Base-by-base conservation (phyloP, 1,284 basidiomycete genomes). In the Neotropicomus parvogracilis region DNA sequence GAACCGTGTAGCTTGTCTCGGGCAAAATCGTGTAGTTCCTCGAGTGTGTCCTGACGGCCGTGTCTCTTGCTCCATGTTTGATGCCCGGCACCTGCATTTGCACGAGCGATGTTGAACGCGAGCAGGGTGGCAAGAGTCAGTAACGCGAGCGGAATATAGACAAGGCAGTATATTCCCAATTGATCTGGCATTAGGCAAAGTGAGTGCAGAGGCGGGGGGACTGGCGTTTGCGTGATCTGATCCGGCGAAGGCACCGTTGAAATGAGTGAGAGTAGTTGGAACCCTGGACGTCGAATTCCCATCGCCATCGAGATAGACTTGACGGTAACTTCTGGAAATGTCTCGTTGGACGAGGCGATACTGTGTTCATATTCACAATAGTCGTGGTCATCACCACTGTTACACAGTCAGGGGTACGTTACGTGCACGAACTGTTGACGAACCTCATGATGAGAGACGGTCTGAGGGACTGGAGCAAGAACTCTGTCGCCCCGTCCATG, bases 351-450 rank as follows among this genome's bases (percentile, higher is more conserved):
- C 31, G 59, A 54, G 40, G 56, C 31, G 43, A 73, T 60, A 42
- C 69, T 62, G 63, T 91, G 87, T 49, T 69, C 71, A 54, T 86
- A 78, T 57, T 91, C 87, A 65, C 91, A 95, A 54, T 91, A 91
- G 62, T 95, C 91, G 55, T 89, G 88, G 67, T 95, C 88, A 64
- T 95, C 91, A 10, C 87, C 92, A 56, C 89, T 91, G 40, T 46
- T 38, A 16, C 13, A 32, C 14, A 17, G 24, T 64, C 37, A 52
- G 50, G 12, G 49, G 13, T 46, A 17, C 7, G 17, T 38, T 29
- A 13, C 17, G 16, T 31, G n/a, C 11, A 39, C 8, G 28, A 47
- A 45, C 44, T n/a, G 12, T 32, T 35, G 21, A 54, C 77, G 54
- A 55, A 88, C 87, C 84, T 90, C 65, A 88, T 88, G 5, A 94